Conservation (phyloP, 768 basidiomycete species). For the Mycena amicta region DNA sequence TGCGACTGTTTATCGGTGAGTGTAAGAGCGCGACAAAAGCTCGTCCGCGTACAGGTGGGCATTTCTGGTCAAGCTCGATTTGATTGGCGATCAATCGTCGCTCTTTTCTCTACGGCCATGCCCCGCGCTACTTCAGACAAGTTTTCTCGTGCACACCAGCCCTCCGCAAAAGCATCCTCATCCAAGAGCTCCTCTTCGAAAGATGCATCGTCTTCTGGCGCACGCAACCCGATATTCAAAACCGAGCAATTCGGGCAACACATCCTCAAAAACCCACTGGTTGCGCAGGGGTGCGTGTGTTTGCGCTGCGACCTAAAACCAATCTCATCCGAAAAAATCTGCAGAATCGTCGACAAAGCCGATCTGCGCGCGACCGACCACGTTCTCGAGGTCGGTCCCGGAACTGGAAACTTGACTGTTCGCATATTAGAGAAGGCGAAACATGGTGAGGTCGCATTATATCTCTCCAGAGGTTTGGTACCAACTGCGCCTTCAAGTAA, state of each 20-base stretch:
- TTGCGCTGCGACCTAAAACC: neutral
- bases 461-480: neutral
- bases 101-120: constrained; percentile 43
- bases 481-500: constrained; percentile 42
- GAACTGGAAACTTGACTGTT: constrained; percentile 95
- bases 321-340: neutral
- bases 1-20: constrained; percentile 51
- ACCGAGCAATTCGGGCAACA: constrained; percentile 97
- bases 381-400: constrained; percentile 96
- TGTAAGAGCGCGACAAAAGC: neutral
- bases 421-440: constrained; percentile 92
- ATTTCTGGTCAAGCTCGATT: neutral
- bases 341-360: constrained; percentile 58
- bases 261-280: constrained; percentile 91
- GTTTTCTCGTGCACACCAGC: constrained; percentile 70
- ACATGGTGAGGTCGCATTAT: constrained; percentile 43
- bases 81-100: neutral
- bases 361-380: constrained; percentile 92
- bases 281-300: constrained; percentile 80
- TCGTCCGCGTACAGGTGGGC: neutral
- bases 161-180: constrained; percentile 49
- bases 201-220: constrained; percentile 44
- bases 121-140: constrained; percentile 79
- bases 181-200: constrained; percentile 38
- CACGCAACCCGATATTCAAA: constrained; percentile 89